A percentile compares a stretch with the other conserved stretches of the same genome.
Evolutionary conservation across 306 rosid species (phyloP).

Genomic region (Prunus padus): DNA sequence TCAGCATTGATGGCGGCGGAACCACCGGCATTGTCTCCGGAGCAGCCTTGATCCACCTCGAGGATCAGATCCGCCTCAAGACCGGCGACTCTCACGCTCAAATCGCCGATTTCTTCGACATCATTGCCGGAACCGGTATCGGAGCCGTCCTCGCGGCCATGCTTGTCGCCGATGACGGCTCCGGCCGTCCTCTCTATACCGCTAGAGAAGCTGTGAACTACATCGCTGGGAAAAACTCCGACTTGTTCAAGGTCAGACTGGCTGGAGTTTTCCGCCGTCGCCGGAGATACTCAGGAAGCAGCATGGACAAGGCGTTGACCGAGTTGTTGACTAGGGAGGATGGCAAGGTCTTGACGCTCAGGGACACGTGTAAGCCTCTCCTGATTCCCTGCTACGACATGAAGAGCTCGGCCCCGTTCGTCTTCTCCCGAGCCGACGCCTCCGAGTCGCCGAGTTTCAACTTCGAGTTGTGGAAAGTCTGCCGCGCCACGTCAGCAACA

Average conservation of each 20-base stretch:
- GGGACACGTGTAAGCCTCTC: conserved; percentile 85
- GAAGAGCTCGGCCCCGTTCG: conserved; percentile 91
- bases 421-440: conserved; percentile 94
- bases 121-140: conserved; percentile 78
- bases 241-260: conserved; percentile 40
- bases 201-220: conserved; percentile 63
- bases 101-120: conserved; percentile 79
- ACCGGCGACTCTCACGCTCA: conserved; percentile 76
- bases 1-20: conserved; percentile 95
- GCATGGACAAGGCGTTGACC: conserved; percentile 67
- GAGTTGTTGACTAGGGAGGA: conserved; percentile 54
- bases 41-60: conserved; percentile 65
- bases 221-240: conserved; percentile 39
- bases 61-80: conserved; percentile 92
- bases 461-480: conserved; percentile 92
- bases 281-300: conserved; percentile 49
- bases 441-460: conserved; percentile 80
- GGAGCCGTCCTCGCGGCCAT: conserved; percentile 82
- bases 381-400: conserved; percentile 93
- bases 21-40: conserved; percentile 76
- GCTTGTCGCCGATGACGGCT: conserved; percentile 63
- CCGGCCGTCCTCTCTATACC: conserved; percentile 70
- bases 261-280: conserved; percentile 48
- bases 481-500: conserved; percentile 91
- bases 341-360: conserved; percentile 57